These are phyloP conservation scores for Malus hybrid DNA, from an alignment of 331 rosid genomes.

Conservation along the genomic window DNA sequence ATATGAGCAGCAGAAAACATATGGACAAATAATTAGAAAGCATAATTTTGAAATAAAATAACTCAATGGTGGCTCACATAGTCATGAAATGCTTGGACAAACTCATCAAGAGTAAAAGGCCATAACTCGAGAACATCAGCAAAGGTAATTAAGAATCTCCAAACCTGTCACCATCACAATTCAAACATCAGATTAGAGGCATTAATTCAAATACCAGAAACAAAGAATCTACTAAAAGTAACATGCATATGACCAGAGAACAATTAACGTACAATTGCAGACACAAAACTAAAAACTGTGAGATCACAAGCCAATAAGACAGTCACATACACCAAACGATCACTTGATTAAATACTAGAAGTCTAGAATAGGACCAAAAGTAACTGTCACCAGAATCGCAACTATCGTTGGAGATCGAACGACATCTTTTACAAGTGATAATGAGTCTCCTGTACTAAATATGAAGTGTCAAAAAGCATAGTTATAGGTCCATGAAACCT, in stretches of 20 bases:
- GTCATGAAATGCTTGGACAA: constrained; percentile 92
- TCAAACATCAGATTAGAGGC: constrained; percentile 7
- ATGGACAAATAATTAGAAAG: not conserved
- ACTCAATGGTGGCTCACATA: constrained; percentile 51
- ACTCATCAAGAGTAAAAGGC: constrained; percentile 97
- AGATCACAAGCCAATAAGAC: not conserved
- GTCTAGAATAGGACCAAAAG: not conserved
- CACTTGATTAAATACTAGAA: not conserved
- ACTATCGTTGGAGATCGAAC: not conserved
- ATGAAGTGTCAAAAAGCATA: not conserved
- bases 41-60: constrained; percentile 18
- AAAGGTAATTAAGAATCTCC: constrained; percentile 93
- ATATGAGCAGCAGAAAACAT: not conserved
- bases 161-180: constrained; percentile 49
- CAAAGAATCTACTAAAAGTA: not conserved
- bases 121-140: constrained; percentile 87
- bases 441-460: not conserved
- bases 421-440: not conserved
- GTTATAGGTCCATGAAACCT: not conserved
- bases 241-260: not conserved
- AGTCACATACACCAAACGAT: not conserved
- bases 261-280: not conserved
- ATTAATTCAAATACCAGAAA: constrained; percentile 10
- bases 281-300: not conserved
- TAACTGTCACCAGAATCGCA: not conserved